Evolutionary conservation across 2,329 filamentous ascomycete species (phyloP).

Genomic region (Leptographium flavum): DNA sequence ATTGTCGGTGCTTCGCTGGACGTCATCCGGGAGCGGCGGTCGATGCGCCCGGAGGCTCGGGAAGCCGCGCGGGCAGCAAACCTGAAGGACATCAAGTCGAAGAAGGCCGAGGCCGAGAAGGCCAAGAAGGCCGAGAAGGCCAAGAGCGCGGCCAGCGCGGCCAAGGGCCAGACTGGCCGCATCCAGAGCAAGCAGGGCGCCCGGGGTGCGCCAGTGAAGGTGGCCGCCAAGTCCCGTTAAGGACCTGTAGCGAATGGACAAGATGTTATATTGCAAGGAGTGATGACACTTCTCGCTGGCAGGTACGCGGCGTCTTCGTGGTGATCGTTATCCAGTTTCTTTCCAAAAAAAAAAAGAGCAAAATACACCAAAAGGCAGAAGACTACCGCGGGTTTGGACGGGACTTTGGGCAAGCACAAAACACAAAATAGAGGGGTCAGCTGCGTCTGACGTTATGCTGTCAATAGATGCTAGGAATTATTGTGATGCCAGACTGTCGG

Average conservation of each 20-base stretch:
- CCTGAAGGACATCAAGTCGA: slow-evolving; percentile 97
- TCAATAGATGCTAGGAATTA: too few species aligned
- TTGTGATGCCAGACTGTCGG: too few species aligned
- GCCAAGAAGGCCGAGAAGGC: slow-evolving; percentile 99
- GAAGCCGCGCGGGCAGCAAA: slow-evolving; percentile 76
- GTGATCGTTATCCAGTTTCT: slow-evolving; percentile 5
- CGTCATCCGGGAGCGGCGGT: slow-evolving; percentile 98
- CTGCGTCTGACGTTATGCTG: not conserved
- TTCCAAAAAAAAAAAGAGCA: not conserved
- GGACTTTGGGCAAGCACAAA: not conserved
- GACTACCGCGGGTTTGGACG: not conserved
- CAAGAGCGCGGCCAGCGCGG: slow-evolving; percentile 62
- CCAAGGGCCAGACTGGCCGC: slow-evolving; percentile 65
- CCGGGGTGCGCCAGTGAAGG: slow-evolving; percentile 80
- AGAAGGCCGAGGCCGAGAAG: slow-evolving; percentile 77
- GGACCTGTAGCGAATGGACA: not conserved
- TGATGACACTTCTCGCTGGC: not conserved
- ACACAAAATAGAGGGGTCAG: not conserved
- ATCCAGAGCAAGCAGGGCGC: slow-evolving; percentile 95
- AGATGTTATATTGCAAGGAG: slow-evolving; percentile 1
- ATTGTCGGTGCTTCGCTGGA: slow-evolving; percentile 99
- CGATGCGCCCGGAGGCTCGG: slow-evolving; percentile 89
- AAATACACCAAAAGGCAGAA: not conserved
- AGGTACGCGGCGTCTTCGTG: slow-evolving; percentile 7
- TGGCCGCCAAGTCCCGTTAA: slow-evolving; percentile 78